A percentile compares a stretch with the other conserved stretches of the same genome.
Conservation (phyloP, 768 basidiomycete genomes). For the Hygrocybe coccinea region DNA sequence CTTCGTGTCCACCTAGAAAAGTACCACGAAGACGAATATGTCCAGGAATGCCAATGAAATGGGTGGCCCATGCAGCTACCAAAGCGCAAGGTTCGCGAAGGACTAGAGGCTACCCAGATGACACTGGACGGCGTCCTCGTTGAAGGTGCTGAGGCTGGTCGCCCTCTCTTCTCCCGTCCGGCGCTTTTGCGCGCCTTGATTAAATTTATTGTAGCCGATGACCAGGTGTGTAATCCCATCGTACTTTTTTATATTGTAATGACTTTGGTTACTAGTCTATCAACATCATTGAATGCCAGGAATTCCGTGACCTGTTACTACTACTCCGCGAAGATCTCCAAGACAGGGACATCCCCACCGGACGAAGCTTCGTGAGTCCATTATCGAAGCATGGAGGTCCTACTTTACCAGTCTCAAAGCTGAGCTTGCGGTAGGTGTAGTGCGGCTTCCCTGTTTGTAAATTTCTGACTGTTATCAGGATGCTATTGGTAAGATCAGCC, state of each 20-base stretch:
- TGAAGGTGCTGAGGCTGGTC: background rate
- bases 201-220: slow-evolving; percentile 8
- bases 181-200: background rate
- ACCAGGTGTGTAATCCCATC: slow-evolving; percentile 1
- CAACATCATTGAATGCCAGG: slow-evolving; percentile 22
- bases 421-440: slow-evolving; percentile 18
- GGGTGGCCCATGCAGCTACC: slow-evolving; percentile 3
- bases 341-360: slow-evolving; percentile 22
- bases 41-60: background rate
- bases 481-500: slow-evolving; percentile 9
- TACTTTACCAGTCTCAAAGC: slow-evolving; percentile 20
- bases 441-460: background rate
- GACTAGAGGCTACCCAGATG: background rate
- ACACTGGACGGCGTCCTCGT: background rate
- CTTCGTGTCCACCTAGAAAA: slow-evolving; percentile 5
- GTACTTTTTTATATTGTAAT: background rate
- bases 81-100: background rate
- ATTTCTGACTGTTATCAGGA: background rate
- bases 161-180: background rate
- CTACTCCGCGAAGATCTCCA: slow-evolving; percentile 19
- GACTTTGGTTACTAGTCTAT: slow-evolving; percentile 19
- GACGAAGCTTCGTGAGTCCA: slow-evolving; percentile 16
- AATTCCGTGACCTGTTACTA: slow-evolving; percentile 24
- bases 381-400: slow-evolving; percentile 20
- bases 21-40: slow-evolving; percentile 1